Evolutionary conservation across 129 eudicot genomes (phyloP).

Genomic region (Helianthus tuberosus): DNA sequence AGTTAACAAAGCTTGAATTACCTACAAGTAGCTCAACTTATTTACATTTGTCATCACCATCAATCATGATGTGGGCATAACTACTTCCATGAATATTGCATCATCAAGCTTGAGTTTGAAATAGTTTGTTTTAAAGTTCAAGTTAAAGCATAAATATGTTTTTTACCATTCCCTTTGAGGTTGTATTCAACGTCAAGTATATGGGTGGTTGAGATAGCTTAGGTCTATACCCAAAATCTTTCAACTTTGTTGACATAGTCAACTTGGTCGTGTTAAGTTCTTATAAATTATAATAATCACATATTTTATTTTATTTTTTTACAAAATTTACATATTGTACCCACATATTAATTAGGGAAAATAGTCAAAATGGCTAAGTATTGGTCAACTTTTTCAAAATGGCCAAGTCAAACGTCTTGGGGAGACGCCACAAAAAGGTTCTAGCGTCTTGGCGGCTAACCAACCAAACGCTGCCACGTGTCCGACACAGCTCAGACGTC

Average conservation of each 20-base stretch:
- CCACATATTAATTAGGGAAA: no score
- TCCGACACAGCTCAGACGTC: no score
- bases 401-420: no score
- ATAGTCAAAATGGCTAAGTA: no score
- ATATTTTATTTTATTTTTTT: no score
- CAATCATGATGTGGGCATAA: not conserved
- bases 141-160: not conserved
- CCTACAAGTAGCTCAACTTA: no score
- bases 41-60: no score
- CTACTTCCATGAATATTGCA: not conserved
- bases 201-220: not conserved
- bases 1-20: no score
- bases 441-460: no score
- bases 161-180: not conserved
- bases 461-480: no score
- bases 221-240: not conserved
- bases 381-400: no score
- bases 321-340: not conserved
- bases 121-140: not conserved
- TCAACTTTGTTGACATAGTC: not conserved
- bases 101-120: not conserved
- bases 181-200: not conserved
- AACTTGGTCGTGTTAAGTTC: not conserved
- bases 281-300: not conserved
- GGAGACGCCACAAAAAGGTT: no score